Evolutionary conservation across 495 filamentous ascomycete species (phyloP).

Genomic region (Aspergillus hancockii): DNA sequence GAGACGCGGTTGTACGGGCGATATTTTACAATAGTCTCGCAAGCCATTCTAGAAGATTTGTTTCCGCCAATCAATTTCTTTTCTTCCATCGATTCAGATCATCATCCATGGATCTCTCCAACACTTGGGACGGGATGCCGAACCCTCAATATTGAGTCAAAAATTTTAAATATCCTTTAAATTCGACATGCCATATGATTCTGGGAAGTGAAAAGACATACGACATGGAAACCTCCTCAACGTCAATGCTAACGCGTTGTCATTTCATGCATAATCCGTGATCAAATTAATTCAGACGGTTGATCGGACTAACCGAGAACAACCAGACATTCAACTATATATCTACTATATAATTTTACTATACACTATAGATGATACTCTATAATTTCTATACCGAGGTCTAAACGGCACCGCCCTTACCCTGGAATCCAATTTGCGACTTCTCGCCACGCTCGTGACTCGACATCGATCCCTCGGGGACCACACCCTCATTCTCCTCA

Average conservation of each 20-base stretch:
- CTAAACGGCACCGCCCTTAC: neutral
- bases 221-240: too few relatives aligned
- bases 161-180: too few relatives aligned
- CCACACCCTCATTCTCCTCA: slow-evolving; percentile 27
- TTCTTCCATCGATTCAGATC: neutral
- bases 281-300: neutral
- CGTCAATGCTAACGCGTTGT: too few relatives aligned
- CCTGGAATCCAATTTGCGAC: neutral
- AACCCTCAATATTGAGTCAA: neutral
- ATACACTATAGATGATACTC: neutral
- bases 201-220: too few relatives aligned
- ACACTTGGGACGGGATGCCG: neutral
- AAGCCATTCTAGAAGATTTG: neutral
- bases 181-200: too few relatives aligned
- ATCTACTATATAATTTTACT: neutral
- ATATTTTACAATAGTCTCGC: slow-evolving; percentile 3
- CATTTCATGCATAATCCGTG: neutral
- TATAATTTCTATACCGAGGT: neutral
- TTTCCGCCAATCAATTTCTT: neutral
- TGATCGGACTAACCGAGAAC: neutral
- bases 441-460: slow-evolving; percentile 21
- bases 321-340: neutral
- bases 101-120: neutral
- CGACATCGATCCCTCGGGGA: slow-evolving; percentile 12
- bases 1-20: neutral